Percentiles rank a stretch among this genome's conserved stretches.
Conservation (phyloP, 2,329 filamentous ascomycete species). For the Helminthosporium solani region DNA sequence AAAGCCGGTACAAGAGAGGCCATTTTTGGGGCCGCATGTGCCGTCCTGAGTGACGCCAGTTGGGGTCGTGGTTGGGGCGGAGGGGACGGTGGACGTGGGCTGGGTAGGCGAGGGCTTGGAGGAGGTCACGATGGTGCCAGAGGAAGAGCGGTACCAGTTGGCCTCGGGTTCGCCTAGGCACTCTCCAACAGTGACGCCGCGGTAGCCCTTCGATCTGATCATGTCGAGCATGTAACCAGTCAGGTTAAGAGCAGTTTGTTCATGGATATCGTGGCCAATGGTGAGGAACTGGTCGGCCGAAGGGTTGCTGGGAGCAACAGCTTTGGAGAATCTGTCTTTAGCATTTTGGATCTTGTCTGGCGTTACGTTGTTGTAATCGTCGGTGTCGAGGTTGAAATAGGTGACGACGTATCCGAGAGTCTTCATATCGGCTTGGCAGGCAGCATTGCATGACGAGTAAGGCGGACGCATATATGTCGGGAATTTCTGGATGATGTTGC, state of each 20-base stretch:
- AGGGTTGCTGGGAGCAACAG: conserved; percentile 38
- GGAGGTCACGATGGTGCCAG: conserved; percentile 37
- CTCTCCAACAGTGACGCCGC: conserved; percentile 51
- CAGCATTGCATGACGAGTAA: conserved; percentile 49
- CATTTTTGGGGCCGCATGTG: conserved; percentile 23
- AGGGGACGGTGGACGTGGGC: conserved; percentile 10
- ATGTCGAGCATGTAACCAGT: conserved; percentile 48
- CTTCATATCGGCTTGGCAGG: conserved; percentile 43
- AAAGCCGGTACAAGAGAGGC: conserved; percentile 29
- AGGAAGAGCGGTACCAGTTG: conserved; percentile 52
- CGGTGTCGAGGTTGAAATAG: conserved; percentile 61
- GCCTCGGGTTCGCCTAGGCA: conserved; percentile 47
- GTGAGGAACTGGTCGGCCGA: conserved; percentile 47
- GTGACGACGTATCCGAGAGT: conserved; percentile 59
- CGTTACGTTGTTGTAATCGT: conserved; percentile 40
- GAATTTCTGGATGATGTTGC: conserved; percentile 56
- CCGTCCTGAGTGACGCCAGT: conserved; percentile 22
- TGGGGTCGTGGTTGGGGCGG: conserved; percentile 23
- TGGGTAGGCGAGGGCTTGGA: conserved; percentile 5
- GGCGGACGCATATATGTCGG: conserved; percentile 57
- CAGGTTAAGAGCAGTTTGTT: conserved; percentile 47
- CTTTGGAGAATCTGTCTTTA: conserved; percentile 44
- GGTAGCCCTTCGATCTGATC: conserved; percentile 42
- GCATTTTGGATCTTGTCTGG: conserved; percentile 32
- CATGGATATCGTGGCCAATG: conserved; percentile 55